Conservation (phyloP, 75 land plant species). For the Sequoia sempervirens region DNA sequence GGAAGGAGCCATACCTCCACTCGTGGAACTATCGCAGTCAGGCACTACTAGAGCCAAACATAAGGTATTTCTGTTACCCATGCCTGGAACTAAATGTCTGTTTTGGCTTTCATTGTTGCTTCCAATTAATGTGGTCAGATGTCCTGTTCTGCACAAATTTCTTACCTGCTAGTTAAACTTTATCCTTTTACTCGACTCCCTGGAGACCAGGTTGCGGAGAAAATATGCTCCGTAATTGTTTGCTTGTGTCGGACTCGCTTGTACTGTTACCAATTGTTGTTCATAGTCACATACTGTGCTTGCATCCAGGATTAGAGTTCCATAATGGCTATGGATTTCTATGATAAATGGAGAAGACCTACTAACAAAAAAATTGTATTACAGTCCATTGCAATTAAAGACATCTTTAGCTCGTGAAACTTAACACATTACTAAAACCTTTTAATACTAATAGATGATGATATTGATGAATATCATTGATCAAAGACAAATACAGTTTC, state of each 20-base stretch:
- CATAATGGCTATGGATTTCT: neutral
- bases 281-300: neutral
- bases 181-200: neutral
- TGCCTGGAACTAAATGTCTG: neutral
- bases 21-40: constrained; percentile 66
- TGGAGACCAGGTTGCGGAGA: neutral
- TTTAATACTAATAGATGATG: neutral
- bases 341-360: neutral
- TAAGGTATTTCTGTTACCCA: constrained; percentile 28
- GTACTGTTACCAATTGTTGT: neutral
- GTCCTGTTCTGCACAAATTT: neutral
- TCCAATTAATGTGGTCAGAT: neutral
- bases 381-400: neutral
- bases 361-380: neutral
- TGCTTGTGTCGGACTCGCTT: neutral
- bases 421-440: neutral
- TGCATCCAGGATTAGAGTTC: neutral
- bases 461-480: neutral
- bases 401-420: neutral
- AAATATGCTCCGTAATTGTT: neutral
- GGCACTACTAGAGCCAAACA: constrained; percentile 54
- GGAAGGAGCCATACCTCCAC: constrained; percentile 80
- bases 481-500: neutral
- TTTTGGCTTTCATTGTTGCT: neutral
- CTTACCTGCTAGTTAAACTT: neutral